Base-by-base conservation (phyloP, 2,329 filamentous ascomycete genomes). In the Cladosporium oxysporum region DNA sequence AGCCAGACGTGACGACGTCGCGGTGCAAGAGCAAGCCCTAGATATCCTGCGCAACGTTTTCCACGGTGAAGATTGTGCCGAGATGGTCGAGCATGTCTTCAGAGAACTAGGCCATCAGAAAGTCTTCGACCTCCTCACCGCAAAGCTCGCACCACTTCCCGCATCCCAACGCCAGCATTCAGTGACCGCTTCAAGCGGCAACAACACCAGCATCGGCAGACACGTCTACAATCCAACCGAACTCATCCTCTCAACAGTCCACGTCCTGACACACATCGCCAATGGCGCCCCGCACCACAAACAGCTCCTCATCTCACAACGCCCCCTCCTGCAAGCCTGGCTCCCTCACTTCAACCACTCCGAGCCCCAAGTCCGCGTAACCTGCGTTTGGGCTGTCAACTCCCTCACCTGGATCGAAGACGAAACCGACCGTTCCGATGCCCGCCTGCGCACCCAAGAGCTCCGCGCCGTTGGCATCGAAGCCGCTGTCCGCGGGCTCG, bases 1-100 rank as follows among this genome's bases (percentile, higher is more conserved):
- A 74, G 87, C 89, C 21, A 86, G 90, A 62, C 88, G 88, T 70
- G 91, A 97, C 70, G 91, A 96, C 70, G 83, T 93, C 44, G 89
- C 89, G 2, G 91, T 97, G 31, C 94, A 98, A 78, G 92, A 97
- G 75, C 93, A 98, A 78, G 91, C 90, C 0, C 85, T 98, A 21
- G 90, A 96, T 72, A 90, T 98, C 71, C 87, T 99, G 68, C 87
- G 94, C 64, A 99, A 99, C 77, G 83, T 98, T 35, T 91, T 97
- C 70, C 90, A 90, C 66, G 87, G 89, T 67, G 81, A 77, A 71
- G 87, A 77, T 70, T 83, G 79, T 70, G 82, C 77, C 67, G 87
- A 81, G 79, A 94, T 97, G 87, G 92, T 97, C 68, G 93, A 97
- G 74, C 89, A 91, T 73, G 79, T 98, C 26, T 90, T 98, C 74